These are phyloP conservation scores for Coniochaeta sp. DNA, from an alignment of 2,329 filamentous ascomycete genomes.

Conservation along the genomic window DNA sequence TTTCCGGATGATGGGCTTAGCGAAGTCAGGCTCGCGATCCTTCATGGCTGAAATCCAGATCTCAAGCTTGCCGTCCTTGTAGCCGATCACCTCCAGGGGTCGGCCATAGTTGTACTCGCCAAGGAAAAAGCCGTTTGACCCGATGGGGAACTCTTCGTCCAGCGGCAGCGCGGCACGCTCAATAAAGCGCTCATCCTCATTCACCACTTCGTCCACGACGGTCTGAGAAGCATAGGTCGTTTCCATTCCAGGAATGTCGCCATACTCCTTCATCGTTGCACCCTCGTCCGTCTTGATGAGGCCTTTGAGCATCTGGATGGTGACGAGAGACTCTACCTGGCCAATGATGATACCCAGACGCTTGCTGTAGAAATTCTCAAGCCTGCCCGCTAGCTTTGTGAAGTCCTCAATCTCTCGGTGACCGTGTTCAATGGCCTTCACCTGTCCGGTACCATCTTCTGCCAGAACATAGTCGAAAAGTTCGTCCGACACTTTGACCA, in stretches of 20 bases:
- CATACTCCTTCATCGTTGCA: constrained; percentile 89
- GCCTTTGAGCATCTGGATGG: constrained; percentile 91
- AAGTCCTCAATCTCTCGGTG: constrained; percentile 75
- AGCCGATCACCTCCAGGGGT: constrained; percentile 73
- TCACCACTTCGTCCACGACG: constrained; percentile 82
- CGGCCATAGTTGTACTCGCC: constrained; percentile 90
- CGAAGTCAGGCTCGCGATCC: constrained; percentile 73
- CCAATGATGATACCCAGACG: constrained; percentile 83
- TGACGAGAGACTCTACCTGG: constrained; percentile 78
- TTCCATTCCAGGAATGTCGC: constrained; percentile 75
- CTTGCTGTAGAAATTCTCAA: constrained; percentile 86
- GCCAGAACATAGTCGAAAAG: constrained; percentile 80
- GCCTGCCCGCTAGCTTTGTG: constrained; percentile 73
- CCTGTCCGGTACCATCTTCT: constrained; percentile 51
- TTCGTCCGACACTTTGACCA: constrained; percentile 84
- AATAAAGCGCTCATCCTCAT: constrained; percentile 87
- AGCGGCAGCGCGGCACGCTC: constrained; percentile 84
- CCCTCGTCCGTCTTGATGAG: constrained; percentile 86
- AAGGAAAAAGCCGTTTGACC: constrained; percentile 82
- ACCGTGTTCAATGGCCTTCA: constrained; percentile 64
- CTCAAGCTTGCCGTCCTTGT: constrained; percentile 68
- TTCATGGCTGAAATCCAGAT: constrained; percentile 69
- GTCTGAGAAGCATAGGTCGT: constrained; percentile 87
- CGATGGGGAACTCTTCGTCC: constrained; percentile 82
- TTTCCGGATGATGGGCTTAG: constrained; percentile 62